These are phyloP conservation scores for Penicillium bialowiezense DNA, from an alignment of 495 filamentous ascomycete species.

Conservation along the genomic window DNA sequence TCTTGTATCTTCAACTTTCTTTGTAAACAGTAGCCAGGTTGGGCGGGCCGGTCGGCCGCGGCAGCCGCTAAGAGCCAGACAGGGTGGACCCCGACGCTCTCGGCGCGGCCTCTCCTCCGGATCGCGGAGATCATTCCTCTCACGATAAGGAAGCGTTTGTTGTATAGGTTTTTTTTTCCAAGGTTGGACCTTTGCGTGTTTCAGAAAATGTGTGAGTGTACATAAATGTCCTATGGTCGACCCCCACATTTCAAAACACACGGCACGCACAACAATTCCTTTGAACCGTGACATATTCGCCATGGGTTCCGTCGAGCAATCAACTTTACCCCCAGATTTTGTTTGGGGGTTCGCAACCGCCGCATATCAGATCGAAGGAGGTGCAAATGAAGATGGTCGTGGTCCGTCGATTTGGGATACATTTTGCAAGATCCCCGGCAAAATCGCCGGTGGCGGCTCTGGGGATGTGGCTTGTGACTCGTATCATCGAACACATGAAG, in stretches of 20 bases:
- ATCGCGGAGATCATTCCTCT: conserved; percentile 46
- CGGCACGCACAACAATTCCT: too few species aligned
- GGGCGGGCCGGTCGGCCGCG: conserved; percentile 29
- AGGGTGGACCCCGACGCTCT: conserved; percentile 23
- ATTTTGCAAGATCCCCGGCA: conserved; percentile 70
- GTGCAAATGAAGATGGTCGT: conserved; percentile 62
- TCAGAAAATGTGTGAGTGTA: not conserved
- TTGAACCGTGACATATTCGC: too few species aligned
- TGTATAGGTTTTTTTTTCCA: too few species aligned
- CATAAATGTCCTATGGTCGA: conserved; percentile 1
- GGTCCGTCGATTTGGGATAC: conserved; percentile 76
- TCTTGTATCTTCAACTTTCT: not conserved
- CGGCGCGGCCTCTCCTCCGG: conserved; percentile 54
- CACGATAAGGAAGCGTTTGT: conserved; percentile 26
- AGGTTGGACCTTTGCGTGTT: not conserved
- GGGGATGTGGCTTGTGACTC: conserved; percentile 74
- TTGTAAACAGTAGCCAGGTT: conserved; percentile 17
- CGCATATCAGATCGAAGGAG: conserved; percentile 78
- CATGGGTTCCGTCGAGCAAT: conserved; percentile 32
- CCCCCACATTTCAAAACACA: too few species aligned
- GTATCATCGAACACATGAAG: conserved; percentile 69
- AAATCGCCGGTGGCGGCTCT: conserved; percentile 67
- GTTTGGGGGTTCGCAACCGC: conserved; percentile 83
- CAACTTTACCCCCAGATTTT: conserved; percentile 67
- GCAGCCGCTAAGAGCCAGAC: not conserved